Percentiles rank a stretch among this genome's conserved stretches.
Conservation (phyloP, 768 basidiomycete species). For the Amanita rubescens region DNA sequence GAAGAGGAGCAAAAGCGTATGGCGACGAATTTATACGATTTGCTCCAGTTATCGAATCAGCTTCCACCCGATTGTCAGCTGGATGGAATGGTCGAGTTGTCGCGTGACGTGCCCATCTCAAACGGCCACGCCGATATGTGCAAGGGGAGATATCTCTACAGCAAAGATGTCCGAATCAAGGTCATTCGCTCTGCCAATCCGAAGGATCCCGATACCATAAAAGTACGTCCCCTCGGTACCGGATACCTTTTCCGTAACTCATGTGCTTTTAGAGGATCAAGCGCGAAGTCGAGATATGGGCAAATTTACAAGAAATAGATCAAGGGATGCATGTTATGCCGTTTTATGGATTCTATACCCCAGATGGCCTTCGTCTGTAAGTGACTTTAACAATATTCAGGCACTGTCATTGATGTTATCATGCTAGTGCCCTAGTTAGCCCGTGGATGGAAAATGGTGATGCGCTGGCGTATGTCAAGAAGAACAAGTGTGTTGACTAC, state of each 20-base stretch:
- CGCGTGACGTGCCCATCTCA: constrained; percentile 41
- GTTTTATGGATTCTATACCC: neutral
- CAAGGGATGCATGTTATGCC: neutral
- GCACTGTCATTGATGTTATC: neutral
- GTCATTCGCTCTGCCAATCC: neutral
- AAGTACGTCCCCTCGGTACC: neutral
- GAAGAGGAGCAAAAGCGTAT: constrained; percentile 35
- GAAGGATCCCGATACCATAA: neutral
- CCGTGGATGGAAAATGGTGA: neutral
- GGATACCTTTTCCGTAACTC: neutral
- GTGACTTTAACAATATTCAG: neutral
- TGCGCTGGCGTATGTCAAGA: neutral
- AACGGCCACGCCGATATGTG: constrained; percentile 27
- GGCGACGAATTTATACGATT: constrained; percentile 39
- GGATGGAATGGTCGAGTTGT: constrained; percentile 42
- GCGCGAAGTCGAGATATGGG: neutral
- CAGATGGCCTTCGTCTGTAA: neutral
- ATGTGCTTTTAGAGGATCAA: neutral
- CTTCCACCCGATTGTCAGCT: constrained; percentile 46
- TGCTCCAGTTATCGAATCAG: constrained; percentile 37
- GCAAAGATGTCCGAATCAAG: neutral
- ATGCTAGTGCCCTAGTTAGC: neutral
- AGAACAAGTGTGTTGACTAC: neutral
- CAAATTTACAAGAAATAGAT: neutral
- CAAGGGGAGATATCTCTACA: neutral